Conservation (phyloP, 495 filamentous ascomycete species). For the Penicillium malachiteum region DNA sequence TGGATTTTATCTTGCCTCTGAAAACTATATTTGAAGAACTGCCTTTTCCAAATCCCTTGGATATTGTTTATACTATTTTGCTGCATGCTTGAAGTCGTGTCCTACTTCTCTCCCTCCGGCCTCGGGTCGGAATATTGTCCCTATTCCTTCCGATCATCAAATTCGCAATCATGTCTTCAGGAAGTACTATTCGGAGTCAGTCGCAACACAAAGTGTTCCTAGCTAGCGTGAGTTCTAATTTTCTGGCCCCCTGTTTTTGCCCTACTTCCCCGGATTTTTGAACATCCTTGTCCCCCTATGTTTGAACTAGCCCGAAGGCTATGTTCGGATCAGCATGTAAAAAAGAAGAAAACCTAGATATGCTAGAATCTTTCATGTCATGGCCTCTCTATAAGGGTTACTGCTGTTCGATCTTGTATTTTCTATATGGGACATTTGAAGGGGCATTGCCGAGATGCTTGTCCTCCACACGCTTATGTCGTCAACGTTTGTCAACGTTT, state of each 20-base stretch:
- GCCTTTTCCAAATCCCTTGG: too few species aligned
- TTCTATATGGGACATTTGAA: too few species aligned
- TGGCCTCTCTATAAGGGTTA: too few species aligned
- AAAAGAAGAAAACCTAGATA: too few species aligned
- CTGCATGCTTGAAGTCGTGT: conserved; percentile 3
- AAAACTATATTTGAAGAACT: neutral
- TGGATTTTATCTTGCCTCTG: conserved; percentile 3
- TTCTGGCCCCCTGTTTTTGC: neutral
- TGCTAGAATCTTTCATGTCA: too few species aligned
- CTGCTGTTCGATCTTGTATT: too few species aligned
- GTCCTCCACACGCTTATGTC: too few species aligned
- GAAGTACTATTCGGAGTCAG: conserved; percentile 20
- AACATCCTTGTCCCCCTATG: neutral
- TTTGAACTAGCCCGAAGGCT: neutral
- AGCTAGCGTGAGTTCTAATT: conserved; percentile 27
- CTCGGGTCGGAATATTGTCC: conserved; percentile 21
- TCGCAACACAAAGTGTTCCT: conserved; percentile 29
- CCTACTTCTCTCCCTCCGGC: conserved; percentile 10
- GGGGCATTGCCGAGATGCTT: too few species aligned
- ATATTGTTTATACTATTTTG: too few species aligned
- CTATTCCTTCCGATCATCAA: conserved; percentile 23
- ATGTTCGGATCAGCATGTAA: too few species aligned
- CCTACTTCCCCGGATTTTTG: neutral
- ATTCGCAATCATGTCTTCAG: conserved; percentile 19
- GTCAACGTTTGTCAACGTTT: too few species aligned